Evolutionary conservation across 139 green algal species (phyloP).

Genomic region (Haematococcus lacustris): DNA sequence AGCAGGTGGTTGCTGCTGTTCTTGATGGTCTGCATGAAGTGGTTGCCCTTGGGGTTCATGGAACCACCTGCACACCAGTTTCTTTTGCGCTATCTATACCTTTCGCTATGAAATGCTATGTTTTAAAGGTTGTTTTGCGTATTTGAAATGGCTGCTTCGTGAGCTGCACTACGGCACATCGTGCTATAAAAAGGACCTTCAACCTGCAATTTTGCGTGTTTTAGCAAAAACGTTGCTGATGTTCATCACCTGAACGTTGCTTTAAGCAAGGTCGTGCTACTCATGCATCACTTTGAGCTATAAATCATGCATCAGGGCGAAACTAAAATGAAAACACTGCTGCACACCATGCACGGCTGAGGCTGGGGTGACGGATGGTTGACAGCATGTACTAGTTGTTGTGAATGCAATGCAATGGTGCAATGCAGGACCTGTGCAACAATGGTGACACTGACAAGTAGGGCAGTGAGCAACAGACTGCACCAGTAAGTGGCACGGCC

Average conservation of each 20-base stretch:
- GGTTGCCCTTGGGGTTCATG: conserved; percentile 27
- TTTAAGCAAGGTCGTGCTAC: too few relatives aligned
- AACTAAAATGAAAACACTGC: conserved; percentile 22
- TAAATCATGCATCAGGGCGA: conserved; percentile 22
- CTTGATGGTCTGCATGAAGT: conserved; percentile 34
- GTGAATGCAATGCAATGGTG: background rate
- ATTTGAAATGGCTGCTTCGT: too few relatives aligned
- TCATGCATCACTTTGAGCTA: conserved; percentile 34
- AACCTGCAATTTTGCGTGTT: too few relatives aligned
- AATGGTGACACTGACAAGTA: too few relatives aligned
- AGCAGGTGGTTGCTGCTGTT: conserved; percentile 45
- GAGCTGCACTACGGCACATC: too few relatives aligned
- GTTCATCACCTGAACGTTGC: conserved; percentile 47
- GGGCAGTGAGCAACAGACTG: too few relatives aligned
- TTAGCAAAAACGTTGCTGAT: conserved; percentile 66
- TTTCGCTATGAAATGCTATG: too few relatives aligned
- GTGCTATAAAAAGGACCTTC: too few relatives aligned
- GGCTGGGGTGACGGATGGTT: background rate
- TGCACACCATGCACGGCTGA: background rate
- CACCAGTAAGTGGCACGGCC: too few relatives aligned
- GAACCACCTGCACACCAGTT: conserved; percentile 23
- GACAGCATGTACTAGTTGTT: background rate
- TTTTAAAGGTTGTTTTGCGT: too few relatives aligned
- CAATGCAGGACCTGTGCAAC: too few relatives aligned
- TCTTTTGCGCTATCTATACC: too few relatives aligned